Evolutionary conservation across 257 asterid species (phyloP).

Genomic region (Nicotiana knightiana): DNA sequence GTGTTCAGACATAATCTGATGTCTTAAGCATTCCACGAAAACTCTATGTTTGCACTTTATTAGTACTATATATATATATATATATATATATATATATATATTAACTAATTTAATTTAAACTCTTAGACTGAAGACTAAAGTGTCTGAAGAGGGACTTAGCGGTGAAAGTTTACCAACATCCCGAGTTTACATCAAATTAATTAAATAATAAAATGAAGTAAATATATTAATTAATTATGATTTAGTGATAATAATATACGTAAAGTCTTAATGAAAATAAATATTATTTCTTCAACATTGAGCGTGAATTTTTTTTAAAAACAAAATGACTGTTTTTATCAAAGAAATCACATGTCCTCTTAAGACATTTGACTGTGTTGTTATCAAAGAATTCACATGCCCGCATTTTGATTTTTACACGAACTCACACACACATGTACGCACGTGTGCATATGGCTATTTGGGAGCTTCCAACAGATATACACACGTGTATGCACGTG

Average conservation of each 20-base stretch:
- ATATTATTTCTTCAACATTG: too few species aligned
- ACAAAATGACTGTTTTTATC: neutral
- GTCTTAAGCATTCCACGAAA: constrained; percentile 11
- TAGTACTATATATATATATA: neutral
- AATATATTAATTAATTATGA: too few species aligned
- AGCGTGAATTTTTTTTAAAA: too few species aligned
- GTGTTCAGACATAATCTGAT: constrained; percentile 23
- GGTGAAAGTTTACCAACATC: too few species aligned
- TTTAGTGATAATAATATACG: too few species aligned
- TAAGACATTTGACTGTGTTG: constrained; percentile 15
- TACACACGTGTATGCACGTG: constrained; percentile 90
- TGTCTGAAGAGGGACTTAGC: neutral
- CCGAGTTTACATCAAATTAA: neutral
- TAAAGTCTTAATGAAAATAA: neutral
- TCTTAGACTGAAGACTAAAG: neutral
- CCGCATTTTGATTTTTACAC: constrained; percentile 48
- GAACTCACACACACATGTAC: constrained; percentile 89
- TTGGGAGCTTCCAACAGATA: constrained; percentile 53
- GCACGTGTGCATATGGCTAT: constrained; percentile 81
- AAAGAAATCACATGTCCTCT: neutral
- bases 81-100: neutral
- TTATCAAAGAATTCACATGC: constrained; percentile 38
- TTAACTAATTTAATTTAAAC: neutral
- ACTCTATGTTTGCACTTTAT: constrained; percentile 2
- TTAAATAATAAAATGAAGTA: too few species aligned